Evolutionary conservation across 1,139 yeast genomes (phyloP).

Genomic region (Blastobotrys capitulatus): DNA sequence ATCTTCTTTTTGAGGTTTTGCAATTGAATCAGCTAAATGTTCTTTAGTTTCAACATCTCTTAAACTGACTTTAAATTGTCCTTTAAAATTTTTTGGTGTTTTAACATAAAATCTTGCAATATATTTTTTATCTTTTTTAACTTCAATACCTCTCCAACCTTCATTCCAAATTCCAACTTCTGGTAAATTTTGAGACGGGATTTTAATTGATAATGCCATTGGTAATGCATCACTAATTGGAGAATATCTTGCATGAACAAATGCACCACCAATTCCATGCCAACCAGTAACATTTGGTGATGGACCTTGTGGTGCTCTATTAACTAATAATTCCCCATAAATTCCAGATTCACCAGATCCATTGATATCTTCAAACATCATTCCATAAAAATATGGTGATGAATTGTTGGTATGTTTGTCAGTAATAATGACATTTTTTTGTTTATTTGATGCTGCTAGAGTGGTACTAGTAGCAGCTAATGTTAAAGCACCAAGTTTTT

Average conservation of each 20-base stretch:
- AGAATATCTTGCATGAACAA: not conserved
- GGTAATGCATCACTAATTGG: constrained; percentile 4
- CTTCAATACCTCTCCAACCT: constrained; percentile 10
- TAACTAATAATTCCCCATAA: constrained; percentile 11
- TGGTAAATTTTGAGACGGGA: constrained; percentile 4
- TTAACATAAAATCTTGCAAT: constrained; percentile 12
- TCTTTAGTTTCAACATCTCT: not conserved
- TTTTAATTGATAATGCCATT: not conserved
- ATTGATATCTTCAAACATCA: constrained; percentile 12
- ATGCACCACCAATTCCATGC: constrained; percentile 6
- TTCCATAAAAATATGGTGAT: constrained; percentile 9
- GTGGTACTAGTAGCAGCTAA: no score
- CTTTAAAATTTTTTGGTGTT: constrained; percentile 7
- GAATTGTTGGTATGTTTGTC: constrained; percentile 10
- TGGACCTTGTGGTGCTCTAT: constrained; percentile 11
- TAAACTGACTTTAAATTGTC: constrained; percentile 9
- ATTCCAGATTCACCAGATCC: constrained; percentile 10
- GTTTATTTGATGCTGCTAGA: not conserved
- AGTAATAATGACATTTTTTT: not conserved
- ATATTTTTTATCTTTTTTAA: constrained; percentile 10
- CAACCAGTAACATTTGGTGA: constrained; percentile 5
- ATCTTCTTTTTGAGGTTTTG: constrained; percentile 5
- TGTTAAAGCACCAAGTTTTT: no score
- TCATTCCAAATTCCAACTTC: constrained; percentile 11
- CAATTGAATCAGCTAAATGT: constrained; percentile 5